phyloP scores from a whole-genome alignment of 768 basidiomycete species.

The Mycena galericulata region DNA sequence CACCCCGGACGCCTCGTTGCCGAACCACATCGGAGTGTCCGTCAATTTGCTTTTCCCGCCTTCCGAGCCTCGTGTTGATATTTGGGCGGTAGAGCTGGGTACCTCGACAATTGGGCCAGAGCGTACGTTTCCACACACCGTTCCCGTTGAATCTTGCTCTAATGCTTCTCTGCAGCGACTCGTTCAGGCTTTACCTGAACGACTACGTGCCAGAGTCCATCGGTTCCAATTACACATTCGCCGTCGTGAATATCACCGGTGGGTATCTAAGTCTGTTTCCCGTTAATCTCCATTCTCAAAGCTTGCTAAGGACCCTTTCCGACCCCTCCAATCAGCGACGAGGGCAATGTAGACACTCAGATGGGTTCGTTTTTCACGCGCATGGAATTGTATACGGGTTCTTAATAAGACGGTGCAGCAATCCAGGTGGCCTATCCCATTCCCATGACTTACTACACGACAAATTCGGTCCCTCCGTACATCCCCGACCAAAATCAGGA shows the following conservation, averaged over 20 bases:
- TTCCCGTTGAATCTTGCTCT: constrained; percentile 20
- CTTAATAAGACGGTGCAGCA: constrained; percentile 32
- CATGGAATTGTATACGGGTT: constrained; percentile 48
- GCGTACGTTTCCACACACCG: neutral
- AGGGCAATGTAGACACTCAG: constrained; percentile 59
- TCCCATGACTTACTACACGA: constrained; percentile 55
- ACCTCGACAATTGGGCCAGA: constrained; percentile 48
- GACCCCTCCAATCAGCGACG: neutral
- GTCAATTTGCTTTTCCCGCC: neutral
- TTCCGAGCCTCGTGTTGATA: neutral
- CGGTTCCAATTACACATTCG: constrained; percentile 51
- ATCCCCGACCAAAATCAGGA: constrained; percentile 45
- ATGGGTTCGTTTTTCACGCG: constrained; percentile 56
- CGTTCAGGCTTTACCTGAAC: constrained; percentile 48
- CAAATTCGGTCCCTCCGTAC: constrained; percentile 58
- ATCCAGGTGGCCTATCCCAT: constrained; percentile 62
- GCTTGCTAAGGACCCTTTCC: constrained; percentile 22
- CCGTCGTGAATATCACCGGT: constrained; percentile 53
- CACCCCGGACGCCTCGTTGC: constrained; percentile 40
- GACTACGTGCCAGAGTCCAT: constrained; percentile 43
- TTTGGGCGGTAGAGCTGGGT: constrained; percentile 37
- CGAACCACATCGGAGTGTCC: constrained; percentile 52
- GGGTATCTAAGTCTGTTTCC: neutral
- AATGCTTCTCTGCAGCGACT: constrained; percentile 40
- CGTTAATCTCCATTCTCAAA: constrained; percentile 4